Evolutionary conservation across 139 green algal species (phyloP).

Genomic region (Eudorina sp.): DNA sequence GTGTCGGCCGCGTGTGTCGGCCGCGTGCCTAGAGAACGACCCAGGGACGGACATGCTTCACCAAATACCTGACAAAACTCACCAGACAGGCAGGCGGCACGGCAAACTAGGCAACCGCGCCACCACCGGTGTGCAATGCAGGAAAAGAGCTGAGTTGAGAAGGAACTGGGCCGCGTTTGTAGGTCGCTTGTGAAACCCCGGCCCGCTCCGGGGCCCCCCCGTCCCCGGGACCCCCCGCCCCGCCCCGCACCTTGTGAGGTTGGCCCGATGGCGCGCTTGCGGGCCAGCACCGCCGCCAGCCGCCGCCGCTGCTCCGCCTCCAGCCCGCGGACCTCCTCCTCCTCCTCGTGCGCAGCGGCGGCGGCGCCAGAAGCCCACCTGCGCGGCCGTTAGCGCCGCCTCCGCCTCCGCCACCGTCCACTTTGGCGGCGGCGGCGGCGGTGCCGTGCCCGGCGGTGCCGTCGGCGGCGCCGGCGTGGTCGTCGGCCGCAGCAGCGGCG

Average conservation of each 20-base stretch:
- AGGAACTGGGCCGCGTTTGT: too few species aligned
- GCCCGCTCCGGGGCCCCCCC: too few species aligned
- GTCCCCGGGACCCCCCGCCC: neutral
- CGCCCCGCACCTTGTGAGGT: neutral
- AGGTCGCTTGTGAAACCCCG: too few species aligned
- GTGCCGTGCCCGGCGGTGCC: neutral
- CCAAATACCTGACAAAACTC: too few species aligned
- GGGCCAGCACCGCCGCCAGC: slow-evolving; percentile 52
- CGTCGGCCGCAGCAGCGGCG: neutral
- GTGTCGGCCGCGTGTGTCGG: too few species aligned
- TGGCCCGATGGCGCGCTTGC: slow-evolving; percentile 40
- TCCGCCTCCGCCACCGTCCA: slow-evolving; percentile 40
- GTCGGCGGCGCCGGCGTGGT: neutral
- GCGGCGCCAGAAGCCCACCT: slow-evolving; percentile 30
- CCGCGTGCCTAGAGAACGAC: too few species aligned
- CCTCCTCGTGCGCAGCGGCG: slow-evolving; percentile 22
- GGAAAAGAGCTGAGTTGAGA: too few species aligned
- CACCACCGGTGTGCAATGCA: too few species aligned
- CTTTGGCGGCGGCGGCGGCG: neutral
- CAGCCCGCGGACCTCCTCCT: neutral
- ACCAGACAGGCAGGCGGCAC: too few species aligned
- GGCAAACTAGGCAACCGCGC: too few species aligned
- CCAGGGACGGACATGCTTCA: too few species aligned
- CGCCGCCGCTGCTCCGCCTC: slow-evolving; percentile 38
- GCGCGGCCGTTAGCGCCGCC: slow-evolving; percentile 4